Conservation (phyloP, 257 asterid species). For the Ballota nigra region DNA sequence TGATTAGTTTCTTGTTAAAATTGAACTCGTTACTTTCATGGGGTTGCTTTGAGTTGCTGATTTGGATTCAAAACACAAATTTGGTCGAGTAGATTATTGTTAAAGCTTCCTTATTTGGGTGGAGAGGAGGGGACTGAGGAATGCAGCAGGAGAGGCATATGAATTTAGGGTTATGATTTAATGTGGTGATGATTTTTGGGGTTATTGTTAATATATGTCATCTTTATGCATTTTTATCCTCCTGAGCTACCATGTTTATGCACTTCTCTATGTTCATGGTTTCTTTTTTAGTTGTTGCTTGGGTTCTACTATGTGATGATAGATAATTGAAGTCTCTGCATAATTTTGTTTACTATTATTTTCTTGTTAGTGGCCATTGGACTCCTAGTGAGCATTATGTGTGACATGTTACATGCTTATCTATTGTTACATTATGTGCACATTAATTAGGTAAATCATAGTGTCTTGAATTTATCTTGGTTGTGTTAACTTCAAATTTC, state of each 20-base stretch:
- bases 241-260: background rate
- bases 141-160: constrained; percentile 7
- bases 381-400: constrained; percentile 1
- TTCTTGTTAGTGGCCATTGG: constrained; percentile 14
- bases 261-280: background rate
- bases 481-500: constrained; percentile 4
- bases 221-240: constrained; percentile 5
- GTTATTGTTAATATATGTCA: background rate
- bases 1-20: background rate
- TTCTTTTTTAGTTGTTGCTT: background rate
- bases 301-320: constrained; percentile 27
- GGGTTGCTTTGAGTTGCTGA: constrained; percentile 23
- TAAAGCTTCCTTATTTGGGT: background rate
- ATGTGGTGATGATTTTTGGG: background rate
- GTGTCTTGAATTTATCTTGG: constrained; percentile 9
- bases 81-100: background rate
- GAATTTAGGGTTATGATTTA: constrained; percentile 23
- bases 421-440: background rate
- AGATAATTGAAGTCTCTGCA: constrained; percentile 6
- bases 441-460: background rate
- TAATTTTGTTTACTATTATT: background rate
- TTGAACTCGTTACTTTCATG: constrained; percentile 23
- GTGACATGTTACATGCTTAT: background rate
- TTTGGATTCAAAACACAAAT: constrained; percentile 17
- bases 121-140: constrained; percentile 17